Conservation (phyloP, 2,329 filamentous ascomycete genomes). For the Arthrobotrys conoides region DNA sequence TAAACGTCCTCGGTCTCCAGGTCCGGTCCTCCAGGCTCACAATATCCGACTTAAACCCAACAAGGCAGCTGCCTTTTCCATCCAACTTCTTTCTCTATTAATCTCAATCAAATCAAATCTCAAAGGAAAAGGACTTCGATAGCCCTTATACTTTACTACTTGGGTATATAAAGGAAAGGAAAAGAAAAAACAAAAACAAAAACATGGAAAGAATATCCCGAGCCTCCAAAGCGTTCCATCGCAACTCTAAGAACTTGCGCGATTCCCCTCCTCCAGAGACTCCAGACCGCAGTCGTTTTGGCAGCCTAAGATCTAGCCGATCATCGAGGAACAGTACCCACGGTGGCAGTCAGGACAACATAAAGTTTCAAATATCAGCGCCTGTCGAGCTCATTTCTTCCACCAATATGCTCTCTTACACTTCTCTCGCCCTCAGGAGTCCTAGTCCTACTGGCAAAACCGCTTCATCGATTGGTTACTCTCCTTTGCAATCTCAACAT, state of each 20-base stretch:
- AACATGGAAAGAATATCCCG: slow-evolving; percentile 50
- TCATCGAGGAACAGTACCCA: slow-evolving; percentile 13
- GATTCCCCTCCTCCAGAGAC: slow-evolving; percentile 54
- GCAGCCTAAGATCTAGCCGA: slow-evolving; percentile 26
- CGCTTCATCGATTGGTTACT: slow-evolving; percentile 48
- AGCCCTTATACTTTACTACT: not conserved
- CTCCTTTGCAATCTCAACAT: slow-evolving; percentile 15
- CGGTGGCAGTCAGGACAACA: slow-evolving; percentile 33
- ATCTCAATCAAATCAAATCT: not conserved
- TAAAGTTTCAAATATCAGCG: slow-evolving; percentile 78
- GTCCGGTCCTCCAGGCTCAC: too few relatives aligned
- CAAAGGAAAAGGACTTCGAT: slow-evolving; percentile 11
- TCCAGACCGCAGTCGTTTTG: slow-evolving; percentile 42
- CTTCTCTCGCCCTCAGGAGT: slow-evolving; percentile 76
- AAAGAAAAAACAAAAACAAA: not conserved
- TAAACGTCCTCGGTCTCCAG: slow-evolving; percentile 12
- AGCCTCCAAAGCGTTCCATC: slow-evolving; percentile 55
- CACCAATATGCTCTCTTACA: slow-evolving; percentile 96
- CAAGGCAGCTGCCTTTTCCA: slow-evolving; percentile 46
- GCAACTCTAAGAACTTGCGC: slow-evolving; percentile 56
- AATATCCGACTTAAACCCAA: slow-evolving; percentile 12
- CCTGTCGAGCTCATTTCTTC: slow-evolving; percentile 91
- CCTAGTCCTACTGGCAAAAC: slow-evolving; percentile 51
- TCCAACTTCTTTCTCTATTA: not conserved
- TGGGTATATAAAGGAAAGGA: not conserved